Evolutionary conservation across 225 moss, liverwort and hornwort species (phyloP).

Genomic region (Bryoerythrophyllum caledonicum): DNA sequence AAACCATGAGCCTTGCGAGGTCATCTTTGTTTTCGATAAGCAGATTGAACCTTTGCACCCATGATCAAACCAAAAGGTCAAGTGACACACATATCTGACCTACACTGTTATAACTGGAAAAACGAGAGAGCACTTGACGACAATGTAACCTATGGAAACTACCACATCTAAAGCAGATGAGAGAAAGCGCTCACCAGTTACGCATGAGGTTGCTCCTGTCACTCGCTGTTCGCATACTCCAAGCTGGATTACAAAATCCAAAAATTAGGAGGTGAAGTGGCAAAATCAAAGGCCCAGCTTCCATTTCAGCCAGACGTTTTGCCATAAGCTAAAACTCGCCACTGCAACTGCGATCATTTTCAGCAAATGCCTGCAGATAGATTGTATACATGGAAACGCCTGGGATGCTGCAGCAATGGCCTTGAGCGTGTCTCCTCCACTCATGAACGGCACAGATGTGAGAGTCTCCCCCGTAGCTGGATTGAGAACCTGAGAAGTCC

Average conservation of each 20-base stretch:
- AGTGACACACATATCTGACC: background rate
- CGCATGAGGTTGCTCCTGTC: conserved; percentile 83
- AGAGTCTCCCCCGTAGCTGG: conserved; percentile 88
- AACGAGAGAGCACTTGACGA: background rate
- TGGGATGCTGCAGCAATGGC: conserved; percentile 75
- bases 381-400: conserved; percentile 59
- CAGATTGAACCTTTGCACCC: conserved; percentile 86
- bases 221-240: conserved; percentile 67
- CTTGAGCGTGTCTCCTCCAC: conserved; percentile 58
- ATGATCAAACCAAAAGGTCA: conserved; percentile 29
- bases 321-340: background rate
- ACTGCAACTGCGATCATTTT: background rate
- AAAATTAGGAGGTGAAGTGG: conserved; percentile 14
- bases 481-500: conserved; percentile 66
- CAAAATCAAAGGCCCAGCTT: background rate
- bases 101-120: background rate
- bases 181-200: conserved; percentile 59
- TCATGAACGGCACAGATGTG: conserved; percentile 74
- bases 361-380: background rate
- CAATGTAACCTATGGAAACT: background rate
- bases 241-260: conserved; percentile 44
- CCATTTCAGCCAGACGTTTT: background rate
- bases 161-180: background rate
- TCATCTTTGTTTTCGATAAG: conserved; percentile 72
- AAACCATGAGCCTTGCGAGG: conserved; percentile 84